A percentile compares a stretch with the other conserved stretches of the same genome.
Conservation (phyloP, 2,329 filamentous ascomycete species). For the Stenocarpella maydis region DNA sequence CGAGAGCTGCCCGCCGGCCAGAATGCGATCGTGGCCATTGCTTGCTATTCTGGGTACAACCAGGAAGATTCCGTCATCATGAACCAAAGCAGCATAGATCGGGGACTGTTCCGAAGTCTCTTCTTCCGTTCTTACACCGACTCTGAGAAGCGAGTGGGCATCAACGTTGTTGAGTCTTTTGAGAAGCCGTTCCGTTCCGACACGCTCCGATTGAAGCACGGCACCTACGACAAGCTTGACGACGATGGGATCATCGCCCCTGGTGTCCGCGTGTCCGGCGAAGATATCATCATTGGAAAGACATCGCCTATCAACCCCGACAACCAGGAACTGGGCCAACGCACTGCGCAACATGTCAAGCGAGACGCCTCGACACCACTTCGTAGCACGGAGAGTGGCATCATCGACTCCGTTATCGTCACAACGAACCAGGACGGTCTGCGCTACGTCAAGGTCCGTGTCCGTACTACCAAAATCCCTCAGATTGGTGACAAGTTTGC, state of each 20-base stretch:
- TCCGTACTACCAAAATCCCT: conserved; percentile 95
- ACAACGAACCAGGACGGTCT: conserved; percentile 95
- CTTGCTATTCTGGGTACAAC: conserved; percentile 98
- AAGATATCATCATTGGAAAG: conserved; percentile 99
- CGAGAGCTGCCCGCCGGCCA: conserved; percentile 95
- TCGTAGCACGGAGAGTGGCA: conserved; percentile 94
- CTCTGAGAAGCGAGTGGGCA: conserved; percentile 93
- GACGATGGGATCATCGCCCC: conserved; percentile 95
- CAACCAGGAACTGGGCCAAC: conserved; percentile 90
- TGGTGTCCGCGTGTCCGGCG: conserved; percentile 92
- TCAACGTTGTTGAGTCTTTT: conserved; percentile 91
- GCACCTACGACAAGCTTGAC: conserved; percentile 96
- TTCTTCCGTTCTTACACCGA: conserved; percentile 99
- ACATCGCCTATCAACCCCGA: conserved; percentile 94
- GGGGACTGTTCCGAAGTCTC: conserved; percentile 94
- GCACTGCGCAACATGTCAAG: conserved; percentile 89
- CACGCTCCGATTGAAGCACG: conserved; percentile 91
- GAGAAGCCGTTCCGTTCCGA: conserved; percentile 92
- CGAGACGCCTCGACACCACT: conserved; percentile 95
- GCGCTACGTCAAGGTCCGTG: conserved; percentile 96
- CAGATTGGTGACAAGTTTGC: conserved; percentile 99
- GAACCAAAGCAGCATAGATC: conserved; percentile 99
- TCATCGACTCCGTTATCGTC: conserved; percentile 90
- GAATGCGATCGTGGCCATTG: conserved; percentile 97
- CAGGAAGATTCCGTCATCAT: conserved; percentile 99